phyloP scores from a whole-genome alignment of 495 filamentous ascomycete genomes.

The Podospora appendiculata region DNA sequence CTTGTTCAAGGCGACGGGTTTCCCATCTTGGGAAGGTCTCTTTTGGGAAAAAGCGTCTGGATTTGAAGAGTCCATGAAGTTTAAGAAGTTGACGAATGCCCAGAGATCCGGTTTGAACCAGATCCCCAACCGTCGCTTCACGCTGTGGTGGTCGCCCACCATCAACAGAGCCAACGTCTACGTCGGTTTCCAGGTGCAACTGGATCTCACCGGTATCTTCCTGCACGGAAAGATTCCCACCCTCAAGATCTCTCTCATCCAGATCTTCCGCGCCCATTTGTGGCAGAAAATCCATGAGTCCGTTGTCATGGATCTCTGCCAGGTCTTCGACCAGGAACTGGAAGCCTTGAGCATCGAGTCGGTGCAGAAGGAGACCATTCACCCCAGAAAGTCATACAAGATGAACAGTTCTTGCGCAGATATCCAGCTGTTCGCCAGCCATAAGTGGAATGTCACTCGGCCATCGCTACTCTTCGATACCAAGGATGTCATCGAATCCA shows the following conservation, averaged over 20 bases:
- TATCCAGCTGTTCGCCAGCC: conserved; percentile 93
- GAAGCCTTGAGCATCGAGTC: conserved; percentile 96
- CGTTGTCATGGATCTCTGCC: conserved; percentile 98
- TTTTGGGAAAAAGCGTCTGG: conserved; percentile 89
- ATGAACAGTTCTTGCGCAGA: conserved; percentile 99
- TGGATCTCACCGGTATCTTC: conserved; percentile 98
- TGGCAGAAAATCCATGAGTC: conserved; percentile 99
- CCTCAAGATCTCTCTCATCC: conserved; percentile 95
- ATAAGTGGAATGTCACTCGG: conserved; percentile 97
- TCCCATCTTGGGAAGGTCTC: conserved; percentile 96
- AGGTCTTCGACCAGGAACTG: conserved; percentile 98
- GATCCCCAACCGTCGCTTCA: conserved; percentile 98
- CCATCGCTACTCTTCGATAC: conserved; percentile 93
- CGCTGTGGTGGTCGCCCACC: conserved; percentile 94
- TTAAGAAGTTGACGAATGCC: conserved; percentile 98
- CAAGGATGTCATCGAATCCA: conserved; percentile 91
- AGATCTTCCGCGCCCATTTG: conserved; percentile 99
- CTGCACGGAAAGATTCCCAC: conserved; percentile 99
- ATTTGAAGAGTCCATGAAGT: conserved; percentile 87
- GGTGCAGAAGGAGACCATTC: conserved; percentile 98
- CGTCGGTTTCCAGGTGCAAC: conserved; percentile 97
- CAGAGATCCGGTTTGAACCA: conserved; percentile 98
- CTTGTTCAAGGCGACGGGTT: conserved; percentile 96
- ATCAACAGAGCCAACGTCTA: conserved; percentile 75
- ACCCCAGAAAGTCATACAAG: conserved; percentile 99